Base-by-base conservation (phyloP, 176 grass and related monocot species). In the Phoenix dactylifera region DNA sequence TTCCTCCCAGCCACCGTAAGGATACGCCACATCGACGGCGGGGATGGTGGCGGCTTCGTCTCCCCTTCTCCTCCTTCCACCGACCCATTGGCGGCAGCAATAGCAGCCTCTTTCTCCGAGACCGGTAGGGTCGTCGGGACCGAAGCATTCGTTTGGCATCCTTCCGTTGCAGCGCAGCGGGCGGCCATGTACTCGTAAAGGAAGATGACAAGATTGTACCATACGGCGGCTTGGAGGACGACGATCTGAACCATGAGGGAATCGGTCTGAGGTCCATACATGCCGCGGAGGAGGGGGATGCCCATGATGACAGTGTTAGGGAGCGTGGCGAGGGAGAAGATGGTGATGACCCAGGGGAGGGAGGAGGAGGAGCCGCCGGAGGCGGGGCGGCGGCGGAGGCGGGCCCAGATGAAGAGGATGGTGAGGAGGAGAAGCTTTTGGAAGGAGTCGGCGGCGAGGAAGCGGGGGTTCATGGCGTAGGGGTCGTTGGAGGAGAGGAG, bases 231-330 rank as follows among this genome's bases (percentile, higher is more conserved):
- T 74, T 95, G 90, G 68, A 87, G 68, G 39, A 87, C 83, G 26
- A 95, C 86, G 75, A 95, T 90, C 66, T 95, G 91, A 55, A 81
- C 82, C 86, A 95, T 85, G 17, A 90, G 74, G 0, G 32, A 26
- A 0, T 75, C 84, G 0, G 86, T 81, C 3, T 55, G 56, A 7
- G 70, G 1, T 1, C 91, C 91, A 19, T 87, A 95, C 91, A 95
- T 95, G 53, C 90, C 83, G 66, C 66, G 48, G 30, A 95, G 86
- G 20, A 95, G 83, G 20, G 86, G 91, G 50, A 95, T 61, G 20
- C 91, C 91, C 74, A 95, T 95, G 76, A 95, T 84, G 79, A 95
- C 68, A 15, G 91, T 95, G 83, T 95, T 95, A 19, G 83, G 91
- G 67, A 95, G 78, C 65, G 86, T 23, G n/a, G 83, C 77, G 22